Evolutionary conservation across 2,329 filamentous ascomycete genomes (phyloP), one percentile per base, ranked within the genome.

Genomic region (Phyllosticta ampelicida): DNA sequence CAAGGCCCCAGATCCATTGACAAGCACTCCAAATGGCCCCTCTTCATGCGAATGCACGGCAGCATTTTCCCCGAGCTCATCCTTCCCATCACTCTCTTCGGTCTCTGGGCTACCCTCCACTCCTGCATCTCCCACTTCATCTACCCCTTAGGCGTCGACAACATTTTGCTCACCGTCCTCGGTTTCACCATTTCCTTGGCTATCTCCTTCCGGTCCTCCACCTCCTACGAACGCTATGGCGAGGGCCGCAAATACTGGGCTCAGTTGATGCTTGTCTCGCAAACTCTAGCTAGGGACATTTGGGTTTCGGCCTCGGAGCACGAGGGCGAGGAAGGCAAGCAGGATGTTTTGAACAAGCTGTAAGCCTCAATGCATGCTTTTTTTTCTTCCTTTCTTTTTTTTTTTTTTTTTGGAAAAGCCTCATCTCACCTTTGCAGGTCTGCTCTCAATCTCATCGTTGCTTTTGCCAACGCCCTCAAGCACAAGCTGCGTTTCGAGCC

Each of bases 401-500:
- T n/a, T 29, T 29, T 2, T 29, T 29, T 29, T 29, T 29, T 29
- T 51, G 8, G 5, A 2, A 16, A 44, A 44, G 13, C 36, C 36
- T 44, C 26, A 13, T 10, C 61, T 64, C 29, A 62, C 56, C 54
- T 30, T 21, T 52, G 20, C 53, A 78, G 76, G 30, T 84, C 84
- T 16, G 84, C 84, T 6, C 81, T 94, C 71, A 92, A 94, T 68
- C 78, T 94, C 6, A 78, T 94, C 62, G 80, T 89, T 26, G 86
- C 88, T 2, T 94, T 88, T 65, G 80, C 87, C n/a, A 78, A 88
- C 18, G 75, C 89, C 1, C 77, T 95, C 60, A 92, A 92, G 74
- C 89, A 94, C 73, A 86, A 84, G 65, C 80, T 95, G 29, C 87
- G 89, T 29, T 92, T 92, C 69, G 89, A 95, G 69, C 89, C 89